Evolutionary conservation across 495 filamentous ascomycete species (phyloP).

Genomic region (Alectoria sarmentosa): DNA sequence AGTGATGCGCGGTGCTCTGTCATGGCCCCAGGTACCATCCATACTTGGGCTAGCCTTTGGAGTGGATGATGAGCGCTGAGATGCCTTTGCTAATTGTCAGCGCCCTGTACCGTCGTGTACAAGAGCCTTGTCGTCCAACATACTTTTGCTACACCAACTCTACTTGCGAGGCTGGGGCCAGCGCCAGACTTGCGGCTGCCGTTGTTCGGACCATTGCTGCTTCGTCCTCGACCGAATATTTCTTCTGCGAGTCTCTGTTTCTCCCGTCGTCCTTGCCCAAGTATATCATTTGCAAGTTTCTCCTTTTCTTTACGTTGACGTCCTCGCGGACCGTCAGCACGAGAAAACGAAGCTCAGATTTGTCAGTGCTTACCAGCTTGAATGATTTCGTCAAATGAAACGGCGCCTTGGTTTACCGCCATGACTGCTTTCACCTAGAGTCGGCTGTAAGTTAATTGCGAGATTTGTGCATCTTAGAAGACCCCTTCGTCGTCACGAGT

Average conservation of each 20-base stretch:
- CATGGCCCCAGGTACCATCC: slow-evolving; percentile 21
- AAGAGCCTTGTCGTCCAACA: neutral
- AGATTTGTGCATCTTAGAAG: neutral
- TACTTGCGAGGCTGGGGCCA: slow-evolving; percentile 60
- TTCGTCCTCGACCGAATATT: slow-evolving; percentile 60
- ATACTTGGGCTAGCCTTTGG: slow-evolving; percentile 32
- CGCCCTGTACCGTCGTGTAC: neutral
- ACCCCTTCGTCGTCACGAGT: neutral
- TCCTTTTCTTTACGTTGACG: slow-evolving; percentile 18
- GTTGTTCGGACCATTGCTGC: slow-evolving; percentile 49
- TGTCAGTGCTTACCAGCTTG: slow-evolving; percentile 43
- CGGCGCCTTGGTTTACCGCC: slow-evolving; percentile 43
- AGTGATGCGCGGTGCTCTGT: slow-evolving; percentile 25
- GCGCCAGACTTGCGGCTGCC: slow-evolving; percentile 38
- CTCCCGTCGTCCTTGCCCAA: slow-evolving; percentile 44
- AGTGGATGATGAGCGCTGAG: slow-evolving; percentile 41
- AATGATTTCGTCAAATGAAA: slow-evolving; percentile 61
- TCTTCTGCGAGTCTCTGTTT: slow-evolving; percentile 64
- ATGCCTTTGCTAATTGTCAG: slow-evolving; percentile 22
- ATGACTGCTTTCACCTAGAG: slow-evolving; percentile 27
- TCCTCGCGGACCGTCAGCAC: slow-evolving; percentile 18
- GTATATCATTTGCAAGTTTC: slow-evolving; percentile 11
- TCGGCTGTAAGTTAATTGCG: neutral
- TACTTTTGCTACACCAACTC: slow-evolving; percentile 70
- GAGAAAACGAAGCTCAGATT: neutral